phyloP scores from a whole-genome alignment of 306 rosid genomes.

The Begonia masoniana region DNA sequence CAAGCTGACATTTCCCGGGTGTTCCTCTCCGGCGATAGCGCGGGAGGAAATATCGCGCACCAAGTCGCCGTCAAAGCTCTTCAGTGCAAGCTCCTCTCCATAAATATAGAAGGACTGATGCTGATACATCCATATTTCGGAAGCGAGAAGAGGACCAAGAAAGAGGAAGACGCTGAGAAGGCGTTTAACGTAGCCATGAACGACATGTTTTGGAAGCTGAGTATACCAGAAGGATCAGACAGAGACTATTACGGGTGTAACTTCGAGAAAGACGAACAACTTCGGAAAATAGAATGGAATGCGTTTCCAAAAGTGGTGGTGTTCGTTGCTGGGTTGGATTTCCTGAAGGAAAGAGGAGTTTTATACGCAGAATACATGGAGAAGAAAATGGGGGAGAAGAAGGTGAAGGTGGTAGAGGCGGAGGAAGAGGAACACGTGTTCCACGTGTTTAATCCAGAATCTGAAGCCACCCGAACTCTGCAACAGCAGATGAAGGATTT shows the following conservation, averaged over 20 bases:
- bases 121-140: slow-evolving; percentile 79
- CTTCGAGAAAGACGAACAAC: slow-evolving; percentile 27
- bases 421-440: slow-evolving; percentile 35
- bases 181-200: slow-evolving; percentile 17
- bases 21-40: slow-evolving; percentile 77
- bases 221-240: slow-evolving; percentile 42
- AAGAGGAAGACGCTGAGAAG: slow-evolving; percentile 25
- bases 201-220: slow-evolving; percentile 52
- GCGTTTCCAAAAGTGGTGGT: slow-evolving; percentile 51
- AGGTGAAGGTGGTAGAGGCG: slow-evolving; percentile 51
- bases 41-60: slow-evolving; percentile 83
- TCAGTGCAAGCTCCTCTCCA: slow-evolving; percentile 3
- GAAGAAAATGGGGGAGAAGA: slow-evolving; percentile 31
- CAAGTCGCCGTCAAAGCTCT: slow-evolving; percentile 41
- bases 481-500: slow-evolving; percentile 50
- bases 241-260: slow-evolving; percentile 57
- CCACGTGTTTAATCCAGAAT: slow-evolving; percentile 43
- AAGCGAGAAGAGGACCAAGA: slow-evolving; percentile 52
- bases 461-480: slow-evolving; percentile 47
- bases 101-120: slow-evolving; percentile 44
- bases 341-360: slow-evolving; percentile 67
- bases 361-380: slow-evolving; percentile 51
- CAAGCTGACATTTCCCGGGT: slow-evolving; percentile 44
- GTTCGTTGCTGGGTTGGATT: slow-evolving; percentile 64
- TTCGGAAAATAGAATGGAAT: slow-evolving; percentile 26